A percentile compares a stretch with the other conserved stretches of the same genome.
These are phyloP conservation scores for Metschnikowia gruessii DNA, from an alignment of 805 yeast genomes.

Conservation along the genomic window DNA sequence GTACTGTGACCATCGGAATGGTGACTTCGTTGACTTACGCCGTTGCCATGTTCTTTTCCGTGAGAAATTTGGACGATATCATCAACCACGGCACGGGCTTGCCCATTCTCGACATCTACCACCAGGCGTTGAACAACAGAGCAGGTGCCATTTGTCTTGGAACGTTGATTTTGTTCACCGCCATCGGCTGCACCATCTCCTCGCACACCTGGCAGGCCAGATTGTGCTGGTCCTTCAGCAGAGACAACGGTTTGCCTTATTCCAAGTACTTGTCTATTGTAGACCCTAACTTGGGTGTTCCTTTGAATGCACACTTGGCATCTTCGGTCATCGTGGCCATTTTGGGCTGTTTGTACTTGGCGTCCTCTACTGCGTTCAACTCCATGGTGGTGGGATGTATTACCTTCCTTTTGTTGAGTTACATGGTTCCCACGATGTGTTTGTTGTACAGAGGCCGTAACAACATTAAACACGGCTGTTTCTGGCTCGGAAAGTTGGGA, in stretches of 20 bases:
- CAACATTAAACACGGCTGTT: slow-evolving; percentile 39
- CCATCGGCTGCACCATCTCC: slow-evolving; percentile 38
- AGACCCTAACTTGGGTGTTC: slow-evolving; percentile 38
- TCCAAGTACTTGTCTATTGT: slow-evolving; percentile 37
- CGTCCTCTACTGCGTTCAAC: slow-evolving; percentile 40
- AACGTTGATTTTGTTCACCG: slow-evolving; percentile 33
- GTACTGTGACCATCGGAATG: slow-evolving; percentile 42
- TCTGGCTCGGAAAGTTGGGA: slow-evolving; percentile 42
- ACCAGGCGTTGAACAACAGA: slow-evolving; percentile 36
- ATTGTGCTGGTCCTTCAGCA: slow-evolving; percentile 42
- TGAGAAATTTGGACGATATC: slow-evolving; percentile 31
- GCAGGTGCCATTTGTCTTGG: slow-evolving; percentile 40
- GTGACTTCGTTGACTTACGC: slow-evolving; percentile 38
- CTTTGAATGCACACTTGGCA: slow-evolving; percentile 40
- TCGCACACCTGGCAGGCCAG: slow-evolving; percentile 46
- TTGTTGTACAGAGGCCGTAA: slow-evolving; percentile 37
- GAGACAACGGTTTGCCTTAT: slow-evolving; percentile 44
- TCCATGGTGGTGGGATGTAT: slow-evolving; percentile 40
- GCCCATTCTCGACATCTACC: slow-evolving; percentile 41
- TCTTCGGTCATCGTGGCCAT: slow-evolving; percentile 33
- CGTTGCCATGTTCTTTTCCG: slow-evolving; percentile 41
- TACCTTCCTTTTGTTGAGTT: slow-evolving; percentile 37
- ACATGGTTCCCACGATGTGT: slow-evolving; percentile 35
- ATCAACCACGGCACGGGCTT: slow-evolving; percentile 31
- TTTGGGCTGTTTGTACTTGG: slow-evolving; percentile 38